Evolutionary conservation across 140 eudicot species (phyloP).

Genomic region (Bidens hawaiensis): DNA sequence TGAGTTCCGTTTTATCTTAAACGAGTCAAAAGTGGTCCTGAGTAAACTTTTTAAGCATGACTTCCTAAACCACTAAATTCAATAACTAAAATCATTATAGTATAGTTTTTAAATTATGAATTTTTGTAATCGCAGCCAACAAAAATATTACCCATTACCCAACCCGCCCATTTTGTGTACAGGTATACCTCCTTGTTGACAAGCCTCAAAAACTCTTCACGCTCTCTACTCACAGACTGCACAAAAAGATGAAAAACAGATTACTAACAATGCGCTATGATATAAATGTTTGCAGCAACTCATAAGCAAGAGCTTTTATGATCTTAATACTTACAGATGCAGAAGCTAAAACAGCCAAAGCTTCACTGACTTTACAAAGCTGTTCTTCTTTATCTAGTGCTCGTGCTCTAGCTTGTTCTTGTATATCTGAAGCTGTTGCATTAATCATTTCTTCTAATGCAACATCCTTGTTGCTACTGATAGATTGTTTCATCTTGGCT

Average conservation of each 20-base stretch:
- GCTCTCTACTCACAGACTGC: slow-evolving; percentile 92
- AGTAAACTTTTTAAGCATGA: background rate
- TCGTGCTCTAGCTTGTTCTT: slow-evolving; percentile 63
- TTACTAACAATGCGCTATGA: slow-evolving; percentile 1
- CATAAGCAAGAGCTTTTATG: slow-evolving; percentile 21
- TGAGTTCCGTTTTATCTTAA: background rate
- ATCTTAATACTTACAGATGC: slow-evolving; percentile 83
- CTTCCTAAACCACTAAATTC: background rate
- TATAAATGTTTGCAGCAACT: background rate
- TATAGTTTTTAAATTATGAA: background rate
- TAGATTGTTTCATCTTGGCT: slow-evolving; percentile 48
- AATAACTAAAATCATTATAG: background rate
- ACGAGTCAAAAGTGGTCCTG: background rate
- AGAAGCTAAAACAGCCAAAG: slow-evolving; percentile 88
- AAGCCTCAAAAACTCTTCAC: slow-evolving; percentile 78
- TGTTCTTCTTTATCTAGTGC: slow-evolving; percentile 66
- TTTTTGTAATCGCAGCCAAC: no score
- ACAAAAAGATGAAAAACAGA: slow-evolving; percentile 1
- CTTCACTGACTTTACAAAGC: slow-evolving; percentile 83
- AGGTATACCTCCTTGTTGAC: slow-evolving; percentile 70
- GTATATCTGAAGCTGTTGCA: slow-evolving; percentile 61
- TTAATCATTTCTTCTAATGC: slow-evolving; percentile 70
- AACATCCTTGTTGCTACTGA: slow-evolving; percentile 40
- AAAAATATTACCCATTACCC: slow-evolving; percentile 1
- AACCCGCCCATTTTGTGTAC: background rate